Base-by-base conservation (phyloP, 805 yeast species). In the Priceomyces haplophilus region DNA sequence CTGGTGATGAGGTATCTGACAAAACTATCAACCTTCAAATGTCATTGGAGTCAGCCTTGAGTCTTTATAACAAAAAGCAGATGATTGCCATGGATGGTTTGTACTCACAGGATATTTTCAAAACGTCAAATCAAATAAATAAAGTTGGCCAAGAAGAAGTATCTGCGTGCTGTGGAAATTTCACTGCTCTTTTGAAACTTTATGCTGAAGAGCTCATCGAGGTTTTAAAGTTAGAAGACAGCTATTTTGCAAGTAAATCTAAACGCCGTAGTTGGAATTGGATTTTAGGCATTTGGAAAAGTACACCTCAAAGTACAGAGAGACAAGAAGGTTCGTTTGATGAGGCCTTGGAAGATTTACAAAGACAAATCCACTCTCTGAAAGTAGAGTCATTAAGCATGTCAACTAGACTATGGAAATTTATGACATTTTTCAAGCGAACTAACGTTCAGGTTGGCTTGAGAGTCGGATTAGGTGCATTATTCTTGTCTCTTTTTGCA, bases 121-220 rank as follows among this genome's bases (percentile, higher is more conserved):
- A 65, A 32, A 35, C 47, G 19, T 44, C 61, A 2, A 44, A 55
- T 45, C 54, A 63, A 38, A 32, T 64, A 54, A 55, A 71, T 32
- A 76, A 72, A 46, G 72, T 83, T 1, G 83, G 81, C 46, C 85
- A 83, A 51, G 95, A 86, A 61, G 89, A 85, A 50, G 84, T 86
- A 3, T 85, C 90, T 1, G 95, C 95, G 0, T 78, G 86, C 36
- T 85, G 93, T 65, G 91, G 90, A 1, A 85, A 86, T 56, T 86
- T 86, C 55, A 73, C 90, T 1, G 76, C 81, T 27, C 69, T 85
- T 18, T 57, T 88, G 30, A 75, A 79, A 2, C 79, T 83, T 42
- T 80, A 79, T 50, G 80, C 88, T 1, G 67, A 67, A 27, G 89
- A 84, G 47, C 60, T 86, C 38, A 55, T 61, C 16, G 63, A 60